A percentile compares a stretch with the other conserved stretches of the same genome.
These are phyloP conservation scores for Pythium pectinolyticum DNA, from an alignment of 352 stramenopile genomes.

Conservation along the genomic window DNA sequence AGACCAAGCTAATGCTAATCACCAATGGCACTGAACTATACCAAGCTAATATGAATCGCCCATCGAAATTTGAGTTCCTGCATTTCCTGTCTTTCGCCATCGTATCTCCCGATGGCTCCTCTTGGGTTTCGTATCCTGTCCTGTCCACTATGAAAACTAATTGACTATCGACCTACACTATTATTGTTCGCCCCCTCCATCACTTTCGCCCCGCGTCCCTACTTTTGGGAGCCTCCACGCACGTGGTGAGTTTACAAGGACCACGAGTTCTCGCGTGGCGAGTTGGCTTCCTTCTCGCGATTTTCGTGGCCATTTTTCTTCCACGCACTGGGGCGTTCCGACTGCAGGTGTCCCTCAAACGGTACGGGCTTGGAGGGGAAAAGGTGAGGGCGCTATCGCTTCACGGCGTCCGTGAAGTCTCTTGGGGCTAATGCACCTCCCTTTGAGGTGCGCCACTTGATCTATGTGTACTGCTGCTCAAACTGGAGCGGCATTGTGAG, in stretches of 20 bases:
- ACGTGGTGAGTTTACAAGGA: background rate
- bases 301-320: background rate
- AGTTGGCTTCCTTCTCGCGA: background rate
- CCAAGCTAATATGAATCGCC: background rate
- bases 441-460: conserved; percentile 1
- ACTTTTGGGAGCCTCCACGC: background rate
- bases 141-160: conserved; percentile 28
- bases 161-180: conserved; percentile 34
- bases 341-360: too few relatives aligned
- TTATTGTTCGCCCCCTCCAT: conserved; percentile 20
- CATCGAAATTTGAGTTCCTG: background rate
- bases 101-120: conserved; percentile 3
- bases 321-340: background rate
- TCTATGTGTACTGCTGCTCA: conserved; percentile 44
- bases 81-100: conserved; percentile 4
- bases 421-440: conserved; percentile 7
- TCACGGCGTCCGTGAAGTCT: background rate
- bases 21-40: too few relatives aligned
- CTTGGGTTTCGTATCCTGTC: background rate
- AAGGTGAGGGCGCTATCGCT: background rate
- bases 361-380: too few relatives aligned
- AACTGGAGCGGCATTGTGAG: conserved; percentile 21
- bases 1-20: background rate
- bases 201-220: too few relatives aligned
- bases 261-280: too few relatives aligned